Percentiles rank a stretch among this genome's conserved stretches.
Evolutionary conservation across 208 protist species (phyloP).

Genomic region (Trichomonas vaginalis): DNA sequence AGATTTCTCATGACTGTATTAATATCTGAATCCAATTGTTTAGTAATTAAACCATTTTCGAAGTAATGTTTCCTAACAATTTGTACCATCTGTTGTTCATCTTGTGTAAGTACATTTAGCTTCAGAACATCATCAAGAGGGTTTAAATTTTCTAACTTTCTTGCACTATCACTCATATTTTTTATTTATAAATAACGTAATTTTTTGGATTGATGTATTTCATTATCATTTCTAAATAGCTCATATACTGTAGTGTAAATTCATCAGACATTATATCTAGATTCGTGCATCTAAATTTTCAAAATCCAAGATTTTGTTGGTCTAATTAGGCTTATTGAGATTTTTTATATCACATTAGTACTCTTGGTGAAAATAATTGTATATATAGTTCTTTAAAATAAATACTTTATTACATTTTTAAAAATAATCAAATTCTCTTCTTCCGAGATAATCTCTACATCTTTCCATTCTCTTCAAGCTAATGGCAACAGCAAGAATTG

Average conservation of each 20-base stretch:
- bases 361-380: no score
- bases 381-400: no score
- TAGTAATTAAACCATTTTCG: not conserved
- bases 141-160: not conserved
- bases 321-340: no score
- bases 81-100: slow-evolving; percentile 13
- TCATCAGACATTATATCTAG: no score
- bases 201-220: no score
- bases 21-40: not conserved
- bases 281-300: no score
- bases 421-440: not conserved
- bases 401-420: no score
- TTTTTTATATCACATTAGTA: no score
- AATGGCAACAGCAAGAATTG: not conserved
- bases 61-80: not conserved
- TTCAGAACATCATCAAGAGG: not conserved
- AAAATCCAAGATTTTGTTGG: no score
- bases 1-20: not conserved
- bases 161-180: not conserved
- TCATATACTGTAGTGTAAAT: no score
- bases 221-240: no score
- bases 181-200: no score
- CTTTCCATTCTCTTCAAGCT: not conserved
- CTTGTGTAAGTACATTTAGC: not conserved
- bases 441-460: not conserved